Evolutionary conservation across 108 stramenopile species (phyloP).

Genomic region (Pelagomonas calceolata): DNA sequence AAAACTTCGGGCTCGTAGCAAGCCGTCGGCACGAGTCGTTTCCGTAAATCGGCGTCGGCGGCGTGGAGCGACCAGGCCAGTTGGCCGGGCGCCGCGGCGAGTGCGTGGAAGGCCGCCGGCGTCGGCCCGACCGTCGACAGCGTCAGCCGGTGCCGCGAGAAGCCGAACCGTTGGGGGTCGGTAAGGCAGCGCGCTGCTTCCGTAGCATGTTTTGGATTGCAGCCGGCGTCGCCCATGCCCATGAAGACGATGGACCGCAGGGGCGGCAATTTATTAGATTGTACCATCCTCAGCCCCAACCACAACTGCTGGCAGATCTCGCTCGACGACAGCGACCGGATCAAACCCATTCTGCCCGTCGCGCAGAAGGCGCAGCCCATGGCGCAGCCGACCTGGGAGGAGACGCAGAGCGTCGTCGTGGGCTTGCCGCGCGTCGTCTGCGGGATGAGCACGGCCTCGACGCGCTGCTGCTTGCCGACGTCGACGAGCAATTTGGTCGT

Average conservation of each 20-base stretch:
- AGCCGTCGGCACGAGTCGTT: conserved; percentile 62
- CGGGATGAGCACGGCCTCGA: conserved; percentile 20
- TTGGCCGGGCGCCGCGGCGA: conserved; percentile 48
- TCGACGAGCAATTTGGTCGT: conserved; percentile 10
- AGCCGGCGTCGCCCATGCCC: conserved; percentile 80
- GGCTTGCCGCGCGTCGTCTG: not conserved
- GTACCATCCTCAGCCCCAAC: conserved; percentile 49
- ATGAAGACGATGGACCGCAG: conserved; percentile 69
- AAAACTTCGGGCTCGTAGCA: conserved; percentile 57
- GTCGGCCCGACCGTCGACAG: conserved; percentile 72
- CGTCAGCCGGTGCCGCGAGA: conserved; percentile 51
- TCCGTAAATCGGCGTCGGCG: conserved; percentile 54
- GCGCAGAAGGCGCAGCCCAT: conserved; percentile 79
- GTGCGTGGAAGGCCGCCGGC: conserved; percentile 41
- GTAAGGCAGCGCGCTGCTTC: conserved; percentile 43
- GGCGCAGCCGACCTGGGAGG: conserved; percentile 72
- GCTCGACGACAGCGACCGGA: conserved; percentile 47
- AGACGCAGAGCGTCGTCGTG: conserved; percentile 22
- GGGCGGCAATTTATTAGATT: conserved; percentile 16
- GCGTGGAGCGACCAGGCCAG: conserved; percentile 78
- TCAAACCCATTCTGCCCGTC: conserved; percentile 68
- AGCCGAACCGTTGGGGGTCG: conserved; percentile 43
- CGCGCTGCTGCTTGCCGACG: conserved; percentile 5
- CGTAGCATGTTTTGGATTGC: conserved; percentile 55
- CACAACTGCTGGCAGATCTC: conserved; percentile 73